Evolutionary conservation across 2,329 filamentous ascomycete genomes (phyloP), one percentile per base, ranked within the genome.

Genomic region (Neodidymelliopsis sp.): DNA sequence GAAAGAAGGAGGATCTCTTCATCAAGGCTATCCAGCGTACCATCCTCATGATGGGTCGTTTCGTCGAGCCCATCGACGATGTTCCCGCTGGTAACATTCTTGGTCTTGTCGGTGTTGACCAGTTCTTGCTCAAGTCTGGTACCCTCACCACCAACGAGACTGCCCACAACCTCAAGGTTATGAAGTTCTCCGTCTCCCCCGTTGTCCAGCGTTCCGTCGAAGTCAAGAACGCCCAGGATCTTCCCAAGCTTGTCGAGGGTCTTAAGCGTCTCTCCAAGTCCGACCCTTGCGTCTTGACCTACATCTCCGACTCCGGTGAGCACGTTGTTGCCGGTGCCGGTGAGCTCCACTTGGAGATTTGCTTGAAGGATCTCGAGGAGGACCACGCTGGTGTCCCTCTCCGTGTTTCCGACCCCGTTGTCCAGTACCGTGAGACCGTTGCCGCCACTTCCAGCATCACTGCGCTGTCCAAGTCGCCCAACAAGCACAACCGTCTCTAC

Each of bases 401-500:
- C 76, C 91, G 88, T 80, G 88, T 99, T 79, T 97, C 92, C 74
- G 94, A 97, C 83, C 94, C 94, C 64, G 94, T 99, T 76, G 94
- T 97, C 74, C 86, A 91, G 77, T 99, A 96, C 88, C 92, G 94
- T 86, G 94, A 99, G 87, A 96, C 93, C 61, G 93, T 99, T 72
- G 78, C 79, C 67, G 83, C 62, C 71, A 86, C 86, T 75, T 97
- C 94, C 46, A 90, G 87, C 85, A 97, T 97, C 73, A 95, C 90
- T 73, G 94, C 94, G 66, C 84, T 99, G 72, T 97, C 94, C 79
- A 99, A 99, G 85, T 99, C 94, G 37, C 94, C 94, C 82, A 99
- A 99, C 90, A 99, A 99, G 91, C 94, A 99, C 89, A 99, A 99
- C 86, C 93, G 94, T 91, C 85, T 99, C 56, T 99, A 97, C 84